Evolutionary conservation across 306 rosid genomes (phyloP).

Genomic region (Ceratonia siliqua): DNA sequence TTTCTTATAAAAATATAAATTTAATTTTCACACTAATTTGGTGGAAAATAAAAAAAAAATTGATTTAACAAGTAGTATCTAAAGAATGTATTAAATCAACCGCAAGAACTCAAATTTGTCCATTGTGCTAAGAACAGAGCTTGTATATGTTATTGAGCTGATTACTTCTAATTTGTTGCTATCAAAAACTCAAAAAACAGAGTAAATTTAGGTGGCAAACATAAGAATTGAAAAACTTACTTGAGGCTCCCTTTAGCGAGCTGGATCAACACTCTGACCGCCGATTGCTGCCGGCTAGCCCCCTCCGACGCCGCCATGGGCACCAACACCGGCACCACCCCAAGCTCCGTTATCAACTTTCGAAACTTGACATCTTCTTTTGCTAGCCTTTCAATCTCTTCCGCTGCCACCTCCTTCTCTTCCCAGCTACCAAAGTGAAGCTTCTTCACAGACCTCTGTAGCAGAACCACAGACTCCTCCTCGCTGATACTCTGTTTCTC

Average conservation of each 20-base stretch:
- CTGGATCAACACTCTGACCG: conserved; percentile 49
- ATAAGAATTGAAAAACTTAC: conserved; percentile 43
- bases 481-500: conserved; percentile 27
- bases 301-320: conserved; percentile 54
- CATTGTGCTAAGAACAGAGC: neutral
- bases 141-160: neutral
- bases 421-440: conserved; percentile 77
- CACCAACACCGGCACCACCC: conserved; percentile 68
- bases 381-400: conserved; percentile 50
- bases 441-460: conserved; percentile 67
- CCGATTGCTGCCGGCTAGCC: conserved; percentile 37
- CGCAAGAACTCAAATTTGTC: neutral
- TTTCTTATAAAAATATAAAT: too few relatives aligned
- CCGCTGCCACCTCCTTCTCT: conserved; percentile 69
- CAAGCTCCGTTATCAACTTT: conserved; percentile 58
- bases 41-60: too few relatives aligned
- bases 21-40: too few relatives aligned
- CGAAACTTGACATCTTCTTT: conserved; percentile 54
- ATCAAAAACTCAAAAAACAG: neutral
- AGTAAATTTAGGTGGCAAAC: neutral
- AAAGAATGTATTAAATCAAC: neutral
- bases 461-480: conserved; percentile 35
- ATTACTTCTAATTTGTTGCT: neutral
- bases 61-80: too few relatives aligned
- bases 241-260: conserved; percentile 58